Evolutionary conservation across 495 filamentous ascomycete genomes (phyloP).

Genomic region (Chaetomium cochliodes): DNA sequence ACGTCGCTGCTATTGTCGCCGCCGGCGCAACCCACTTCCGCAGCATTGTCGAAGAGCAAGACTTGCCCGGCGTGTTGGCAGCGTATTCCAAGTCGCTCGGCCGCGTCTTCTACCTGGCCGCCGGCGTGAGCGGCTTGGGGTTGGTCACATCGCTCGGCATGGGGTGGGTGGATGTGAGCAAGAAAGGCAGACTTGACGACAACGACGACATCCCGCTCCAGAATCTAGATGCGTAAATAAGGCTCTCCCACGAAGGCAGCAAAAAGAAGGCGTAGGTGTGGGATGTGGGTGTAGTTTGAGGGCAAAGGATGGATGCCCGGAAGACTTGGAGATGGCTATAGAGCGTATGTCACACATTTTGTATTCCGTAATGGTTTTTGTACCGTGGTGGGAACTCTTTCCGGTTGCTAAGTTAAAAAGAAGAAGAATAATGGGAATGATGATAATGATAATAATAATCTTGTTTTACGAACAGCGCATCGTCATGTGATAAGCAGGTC

Average conservation of each 20-base stretch:
- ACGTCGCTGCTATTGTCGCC: conserved; percentile 24
- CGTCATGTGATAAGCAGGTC: too few species aligned
- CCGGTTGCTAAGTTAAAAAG: too few species aligned
- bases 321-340: too few species aligned
- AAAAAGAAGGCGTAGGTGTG: not conserved
- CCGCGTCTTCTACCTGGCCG: conserved; percentile 26
- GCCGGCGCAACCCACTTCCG: conserved; percentile 53
- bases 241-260: not conserved
- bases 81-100: conserved; percentile 44
- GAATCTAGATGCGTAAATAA: not conserved
- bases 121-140: conserved; percentile 16
- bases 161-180: conserved; percentile 29
- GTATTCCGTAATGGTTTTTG: too few species aligned
- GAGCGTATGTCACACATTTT: too few species aligned
- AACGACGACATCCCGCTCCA: not conserved
- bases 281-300: not conserved
- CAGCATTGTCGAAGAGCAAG: conserved; percentile 16
- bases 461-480: too few species aligned
- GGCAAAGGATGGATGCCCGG: not conserved
- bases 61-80: conserved; percentile 35
- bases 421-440: too few species aligned
- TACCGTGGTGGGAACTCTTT: too few species aligned
- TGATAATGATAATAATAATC: too few species aligned
- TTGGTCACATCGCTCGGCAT: conserved; percentile 25
- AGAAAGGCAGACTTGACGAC: not conserved